A percentile compares a stretch with the other conserved stretches of the same genome.
These are phyloP conservation scores for Kurtzmaniella natalensis DNA, from an alignment of 1,139 yeast species.

Conservation along the genomic window DNA sequence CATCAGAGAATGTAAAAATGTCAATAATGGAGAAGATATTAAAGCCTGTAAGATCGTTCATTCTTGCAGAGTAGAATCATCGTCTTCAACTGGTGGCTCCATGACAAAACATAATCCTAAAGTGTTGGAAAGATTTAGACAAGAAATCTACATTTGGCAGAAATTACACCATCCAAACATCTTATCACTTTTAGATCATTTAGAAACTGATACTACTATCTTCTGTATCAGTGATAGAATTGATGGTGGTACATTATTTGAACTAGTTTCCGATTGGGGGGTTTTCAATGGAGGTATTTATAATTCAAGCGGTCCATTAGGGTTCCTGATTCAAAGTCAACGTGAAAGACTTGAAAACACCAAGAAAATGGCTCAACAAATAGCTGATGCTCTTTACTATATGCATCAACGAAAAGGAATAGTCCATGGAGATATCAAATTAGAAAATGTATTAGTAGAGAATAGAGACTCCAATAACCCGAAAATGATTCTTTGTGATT, in stretches of 20 bases:
- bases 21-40: conserved; percentile 30
- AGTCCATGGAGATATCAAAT: conserved; percentile 85
- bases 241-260: conserved; percentile 82
- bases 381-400: conserved; percentile 59
- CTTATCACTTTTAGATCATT: conserved; percentile 55
- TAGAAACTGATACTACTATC: conserved; percentile 58
- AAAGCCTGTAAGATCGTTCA: conserved; percentile 79
- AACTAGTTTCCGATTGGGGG: conserved; percentile 71
- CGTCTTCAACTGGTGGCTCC: conserved; percentile 3
- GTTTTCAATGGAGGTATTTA: conserved; percentile 24
- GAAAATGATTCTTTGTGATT: conserved; percentile 66
- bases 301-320: conserved; percentile 26
- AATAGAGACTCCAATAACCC: conserved; percentile 21
- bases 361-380: conserved; percentile 42
- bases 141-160: conserved; percentile 76
- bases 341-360: conserved; percentile 24
- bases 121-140: conserved; percentile 50
- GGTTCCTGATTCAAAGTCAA: conserved; percentile 27
- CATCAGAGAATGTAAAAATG: conserved; percentile 63
- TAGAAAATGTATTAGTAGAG: conserved; percentile 76
- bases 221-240: conserved; percentile 72
- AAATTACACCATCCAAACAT: conserved; percentile 61
- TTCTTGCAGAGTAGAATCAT: conserved; percentile 15
- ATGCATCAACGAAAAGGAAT: conserved; percentile 65
- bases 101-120: conserved; percentile 19